Conservation (phyloP, 495 filamentous ascomycete genomes). For the Talaromyces ruber region DNA sequence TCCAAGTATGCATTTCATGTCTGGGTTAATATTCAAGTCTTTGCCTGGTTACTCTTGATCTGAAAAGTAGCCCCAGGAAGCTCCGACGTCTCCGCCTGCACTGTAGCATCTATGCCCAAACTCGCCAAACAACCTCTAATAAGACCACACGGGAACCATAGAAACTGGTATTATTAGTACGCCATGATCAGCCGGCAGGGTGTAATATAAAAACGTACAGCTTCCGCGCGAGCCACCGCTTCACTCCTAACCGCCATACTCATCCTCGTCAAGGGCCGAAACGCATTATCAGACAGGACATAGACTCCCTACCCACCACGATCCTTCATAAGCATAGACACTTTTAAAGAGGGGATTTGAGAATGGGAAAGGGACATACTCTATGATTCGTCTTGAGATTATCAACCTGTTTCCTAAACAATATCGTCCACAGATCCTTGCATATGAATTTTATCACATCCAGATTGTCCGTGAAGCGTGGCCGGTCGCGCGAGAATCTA, state of each 20-base stretch:
- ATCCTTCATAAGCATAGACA: conserved; percentile 1
- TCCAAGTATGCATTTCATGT: background rate
- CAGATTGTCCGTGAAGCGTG: conserved; percentile 77
- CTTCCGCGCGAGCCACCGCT: conserved; percentile 65
- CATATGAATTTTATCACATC: conserved; percentile 97
- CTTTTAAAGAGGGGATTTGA: no score
- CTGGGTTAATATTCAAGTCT: conserved; percentile 25
- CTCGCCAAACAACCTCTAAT: conserved; percentile 82
- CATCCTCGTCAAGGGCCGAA: conserved; percentile 84
- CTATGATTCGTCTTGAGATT: conserved; percentile 98
- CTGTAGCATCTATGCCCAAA: conserved; percentile 83
- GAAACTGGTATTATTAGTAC: conserved; percentile 48
- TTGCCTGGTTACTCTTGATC: conserved; percentile 73
- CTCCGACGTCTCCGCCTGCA: conserved; percentile 80
- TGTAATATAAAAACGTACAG: conserved; percentile 45
- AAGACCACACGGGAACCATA: conserved; percentile 91
- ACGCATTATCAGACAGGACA: conserved; percentile 88
- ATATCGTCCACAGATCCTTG: conserved; percentile 91
- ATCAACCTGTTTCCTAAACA: conserved; percentile 95
- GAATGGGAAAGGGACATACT: conserved; percentile 34
- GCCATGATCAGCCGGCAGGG: background rate
- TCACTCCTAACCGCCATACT: conserved; percentile 64
- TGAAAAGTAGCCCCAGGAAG: conserved; percentile 89
- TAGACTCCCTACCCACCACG: conserved; percentile 71
- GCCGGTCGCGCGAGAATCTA: conserved; percentile 82